Evolutionary conservation across 805 yeast species (phyloP).

Genomic region (Candida khao-thaluensis): DNA sequence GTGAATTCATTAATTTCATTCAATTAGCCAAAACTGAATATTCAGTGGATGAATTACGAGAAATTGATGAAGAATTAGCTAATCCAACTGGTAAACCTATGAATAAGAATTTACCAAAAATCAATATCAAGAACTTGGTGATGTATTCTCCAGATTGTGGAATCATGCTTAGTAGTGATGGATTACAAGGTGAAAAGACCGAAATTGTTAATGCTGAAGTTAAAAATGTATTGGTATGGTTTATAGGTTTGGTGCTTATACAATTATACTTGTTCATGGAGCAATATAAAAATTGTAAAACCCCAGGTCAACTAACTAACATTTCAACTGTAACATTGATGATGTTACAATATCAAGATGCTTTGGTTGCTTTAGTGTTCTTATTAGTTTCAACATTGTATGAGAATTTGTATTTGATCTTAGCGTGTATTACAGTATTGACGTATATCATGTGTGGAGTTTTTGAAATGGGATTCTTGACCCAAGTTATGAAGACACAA

Average conservation of each 20-base stretch:
- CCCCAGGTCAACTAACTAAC: constrained; percentile 78
- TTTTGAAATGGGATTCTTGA: constrained; percentile 74
- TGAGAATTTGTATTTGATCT: constrained; percentile 59
- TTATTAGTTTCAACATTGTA: constrained; percentile 56
- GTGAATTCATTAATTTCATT: constrained; percentile 71
- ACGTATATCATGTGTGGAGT: constrained; percentile 68
- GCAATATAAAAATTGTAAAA: constrained; percentile 69
- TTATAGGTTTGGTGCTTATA: constrained; percentile 39
- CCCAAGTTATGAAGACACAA: constrained; percentile 66
- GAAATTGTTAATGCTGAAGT: constrained; percentile 44
- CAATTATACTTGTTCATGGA: constrained; percentile 60
- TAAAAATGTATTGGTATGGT: constrained; percentile 45
- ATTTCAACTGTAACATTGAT: constrained; percentile 56
- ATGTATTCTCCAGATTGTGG: constrained; percentile 92
- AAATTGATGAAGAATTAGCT: constrained; percentile 69
- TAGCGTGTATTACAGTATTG: constrained; percentile 67
- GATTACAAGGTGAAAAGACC: constrained; percentile 53
- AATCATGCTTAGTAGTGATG: constrained; percentile 34
- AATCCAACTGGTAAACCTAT: constrained; percentile 82
- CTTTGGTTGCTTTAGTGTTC: constrained; percentile 61
- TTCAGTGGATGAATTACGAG: constrained; percentile 49
- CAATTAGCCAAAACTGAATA: constrained; percentile 65
- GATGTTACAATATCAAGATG: constrained; percentile 70
- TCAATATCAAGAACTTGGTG: constrained; percentile 55
- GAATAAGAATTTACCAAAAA: constrained; percentile 48